phyloP scores from a whole-genome alignment of 2,329 filamentous ascomycete genomes.

The Aspergillus jensenii region DNA sequence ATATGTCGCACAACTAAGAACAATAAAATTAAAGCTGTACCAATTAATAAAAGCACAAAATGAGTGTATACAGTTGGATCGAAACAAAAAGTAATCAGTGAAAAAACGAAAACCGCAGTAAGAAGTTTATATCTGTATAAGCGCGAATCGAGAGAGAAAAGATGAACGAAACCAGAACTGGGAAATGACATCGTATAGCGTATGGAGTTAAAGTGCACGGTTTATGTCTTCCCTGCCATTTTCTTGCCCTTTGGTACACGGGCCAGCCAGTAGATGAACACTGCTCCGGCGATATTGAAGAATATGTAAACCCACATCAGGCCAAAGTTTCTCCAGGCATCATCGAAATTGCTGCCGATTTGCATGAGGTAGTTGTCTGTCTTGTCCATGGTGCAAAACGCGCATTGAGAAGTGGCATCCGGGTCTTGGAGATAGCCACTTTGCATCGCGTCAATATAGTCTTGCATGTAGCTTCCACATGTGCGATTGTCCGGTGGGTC shows the following conservation, averaged over 20 bases:
- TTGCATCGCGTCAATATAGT: conserved; percentile 34
- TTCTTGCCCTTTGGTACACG: conserved; percentile 49
- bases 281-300: conserved; percentile 62
- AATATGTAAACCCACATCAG: conserved; percentile 66
- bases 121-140: neutral
- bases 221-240: conserved; percentile 41
- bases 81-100: neutral
- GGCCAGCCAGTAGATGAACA: conserved; percentile 63
- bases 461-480: conserved; percentile 54
- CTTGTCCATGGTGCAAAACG: conserved; percentile 48
- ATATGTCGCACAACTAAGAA: no score
- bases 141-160: conserved; percentile 55
- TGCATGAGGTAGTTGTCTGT: conserved; percentile 51
- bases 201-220: no score
- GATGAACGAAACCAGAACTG: conserved; percentile 52
- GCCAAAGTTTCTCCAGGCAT: conserved; percentile 68
- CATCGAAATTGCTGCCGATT: conserved; percentile 43
- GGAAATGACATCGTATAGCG: no score
- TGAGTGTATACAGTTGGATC: neutral
- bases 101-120: neutral
- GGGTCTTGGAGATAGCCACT: conserved; percentile 48
- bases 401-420: conserved; percentile 46
- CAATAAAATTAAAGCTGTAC: neutral
- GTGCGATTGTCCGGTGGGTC: conserved; percentile 59
- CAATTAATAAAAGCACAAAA: neutral